Base-by-base conservation (phyloP, 2,329 filamentous ascomycete species). In the Aspergillus niger region DNA sequence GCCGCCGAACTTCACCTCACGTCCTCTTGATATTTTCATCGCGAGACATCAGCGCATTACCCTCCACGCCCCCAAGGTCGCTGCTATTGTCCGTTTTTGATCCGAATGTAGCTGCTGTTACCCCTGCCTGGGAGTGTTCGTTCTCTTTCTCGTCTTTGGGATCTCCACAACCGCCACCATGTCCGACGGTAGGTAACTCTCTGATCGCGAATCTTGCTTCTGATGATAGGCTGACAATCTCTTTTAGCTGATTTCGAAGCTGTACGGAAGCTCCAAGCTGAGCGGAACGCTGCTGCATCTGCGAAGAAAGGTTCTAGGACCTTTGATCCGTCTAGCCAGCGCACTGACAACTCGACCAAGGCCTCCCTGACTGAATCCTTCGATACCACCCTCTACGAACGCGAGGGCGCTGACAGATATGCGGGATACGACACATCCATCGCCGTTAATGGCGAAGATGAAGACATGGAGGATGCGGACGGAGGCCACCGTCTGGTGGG, bases 381-480 rank as follows among this genome's bases (percentile, higher is more conserved):
- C 80, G 95, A 98, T 76, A 94, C 86, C 67, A 87, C 90, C 52
- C 86, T 98, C 52, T 98, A 97, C 82, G 91, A 92, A 61, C 85
- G 86, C 73, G 86, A 90, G 77, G 88, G 86, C 70, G 81, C 78
- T 70, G 90, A 97, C 77, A 96, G 90, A 76, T 97, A 88, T 80
- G 86, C 91, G 13, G 94, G 92, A 66, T 99, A 98, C 76, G 90
- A 95, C 74, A 91, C 87, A n/a, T 92, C 91, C 43, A 91, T 98
- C 69, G 90, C 93, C 41, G 87, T 88, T 58, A 87, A 86, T 69
- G 90, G 90, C 72, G 89, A 89, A 57, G 91, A 92, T 70, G 89
- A 92, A 61, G 90, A 93, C 66, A 88, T 89, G 70, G 89, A 90
- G 61, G 91, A 92, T 76, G 87, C 80, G 59, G 89, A 91, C 75